Conservation (phyloP, 169 alveolate genomes). For the Eimeria brunetti region DNA sequence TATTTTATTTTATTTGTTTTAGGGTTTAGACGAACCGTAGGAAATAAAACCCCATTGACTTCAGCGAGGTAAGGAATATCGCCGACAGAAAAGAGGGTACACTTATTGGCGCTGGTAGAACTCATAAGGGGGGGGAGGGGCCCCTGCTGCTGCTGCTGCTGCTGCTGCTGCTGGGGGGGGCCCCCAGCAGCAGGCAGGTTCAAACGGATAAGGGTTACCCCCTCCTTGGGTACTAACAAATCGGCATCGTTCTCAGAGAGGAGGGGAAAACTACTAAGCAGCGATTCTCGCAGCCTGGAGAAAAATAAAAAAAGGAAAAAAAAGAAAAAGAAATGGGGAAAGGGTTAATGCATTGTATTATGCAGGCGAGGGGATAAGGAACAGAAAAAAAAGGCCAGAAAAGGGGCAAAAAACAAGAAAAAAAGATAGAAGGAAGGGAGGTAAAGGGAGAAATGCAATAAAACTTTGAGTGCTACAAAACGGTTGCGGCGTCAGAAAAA, state of each 20-base stretch:
- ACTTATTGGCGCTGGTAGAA: conserved; percentile 45
- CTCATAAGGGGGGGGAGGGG: conserved; percentile 31
- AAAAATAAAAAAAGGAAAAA: not conserved
- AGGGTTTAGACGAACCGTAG: conserved; percentile 72
- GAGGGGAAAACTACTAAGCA: conserved; percentile 36
- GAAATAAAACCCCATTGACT: conserved; percentile 67
- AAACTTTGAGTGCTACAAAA: too few relatives aligned
- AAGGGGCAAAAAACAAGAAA: not conserved
- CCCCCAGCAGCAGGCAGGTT: conserved; percentile 42
- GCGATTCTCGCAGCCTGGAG: conserved; percentile 71
- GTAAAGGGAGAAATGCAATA: too few relatives aligned
- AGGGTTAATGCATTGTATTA: not conserved
- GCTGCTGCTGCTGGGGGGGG: too few relatives aligned
- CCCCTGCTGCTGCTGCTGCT: conserved; percentile 55
- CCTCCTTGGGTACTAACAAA: conserved; percentile 71
- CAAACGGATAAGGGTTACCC: conserved; percentile 1
- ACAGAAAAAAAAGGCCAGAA: not conserved
- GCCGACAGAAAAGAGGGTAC: conserved; percentile 19
- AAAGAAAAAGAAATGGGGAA: not conserved
- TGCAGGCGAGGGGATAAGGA: too few relatives aligned
- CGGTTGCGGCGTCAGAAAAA: too few relatives aligned
- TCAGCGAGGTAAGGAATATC: conserved; percentile 37
- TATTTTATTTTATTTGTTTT: too few relatives aligned
- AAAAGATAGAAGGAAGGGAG: too few relatives aligned
- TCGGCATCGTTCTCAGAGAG: conserved; percentile 39